A percentile compares a stretch with the other conserved stretches of the same genome.
phyloP scores from a whole-genome alignment of 1,139 yeast genomes.

The Blastobotrys arbuscula region DNA sequence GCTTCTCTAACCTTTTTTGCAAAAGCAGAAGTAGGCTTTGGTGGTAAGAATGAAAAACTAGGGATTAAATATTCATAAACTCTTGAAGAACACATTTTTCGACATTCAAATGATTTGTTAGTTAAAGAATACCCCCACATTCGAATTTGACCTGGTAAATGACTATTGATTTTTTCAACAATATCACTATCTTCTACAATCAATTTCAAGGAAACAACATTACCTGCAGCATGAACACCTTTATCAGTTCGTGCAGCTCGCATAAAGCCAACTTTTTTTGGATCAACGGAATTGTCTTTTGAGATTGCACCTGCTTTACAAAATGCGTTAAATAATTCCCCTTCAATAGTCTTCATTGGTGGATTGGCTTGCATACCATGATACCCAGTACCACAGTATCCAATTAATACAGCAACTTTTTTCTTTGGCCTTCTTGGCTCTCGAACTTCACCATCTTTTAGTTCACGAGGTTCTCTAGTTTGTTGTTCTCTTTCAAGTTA shows the following conservation, averaged over 20 bases:
- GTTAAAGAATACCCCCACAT: slow-evolving; percentile 92
- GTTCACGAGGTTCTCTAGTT: slow-evolving; percentile 20
- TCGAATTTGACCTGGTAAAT: slow-evolving; percentile 78
- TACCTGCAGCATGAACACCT: slow-evolving; percentile 99
- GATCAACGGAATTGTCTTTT: slow-evolving; percentile 79
- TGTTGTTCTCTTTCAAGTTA: slow-evolving; percentile 9
- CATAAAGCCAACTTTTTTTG: slow-evolving; percentile 86
- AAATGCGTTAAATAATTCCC: slow-evolving; percentile 80
- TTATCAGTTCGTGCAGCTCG: slow-evolving; percentile 98
- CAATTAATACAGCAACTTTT: slow-evolving; percentile 88
- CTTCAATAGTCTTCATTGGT: slow-evolving; percentile 86
- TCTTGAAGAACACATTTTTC: slow-evolving; percentile 92
- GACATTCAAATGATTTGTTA: slow-evolving; percentile 87
- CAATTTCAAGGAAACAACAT: slow-evolving; percentile 80
- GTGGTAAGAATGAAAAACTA: slow-evolving; percentile 81
- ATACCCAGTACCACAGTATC: slow-evolving; percentile 97
- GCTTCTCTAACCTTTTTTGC: slow-evolving; percentile 54
- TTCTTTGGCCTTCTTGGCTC: slow-evolving; percentile 67
- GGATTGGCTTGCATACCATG: slow-evolving; percentile 97
- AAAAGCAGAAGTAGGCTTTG: slow-evolving; percentile 69
- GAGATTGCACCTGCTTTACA: slow-evolving; percentile 88
- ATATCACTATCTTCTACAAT: slow-evolving; percentile 84
- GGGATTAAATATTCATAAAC: slow-evolving; percentile 92
- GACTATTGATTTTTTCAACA: slow-evolving; percentile 61
- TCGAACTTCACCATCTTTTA: slow-evolving; percentile 22